Evolutionary conservation across 495 filamentous ascomycete species (phyloP).

Genomic region (Chaetomidium leptoderma): DNA sequence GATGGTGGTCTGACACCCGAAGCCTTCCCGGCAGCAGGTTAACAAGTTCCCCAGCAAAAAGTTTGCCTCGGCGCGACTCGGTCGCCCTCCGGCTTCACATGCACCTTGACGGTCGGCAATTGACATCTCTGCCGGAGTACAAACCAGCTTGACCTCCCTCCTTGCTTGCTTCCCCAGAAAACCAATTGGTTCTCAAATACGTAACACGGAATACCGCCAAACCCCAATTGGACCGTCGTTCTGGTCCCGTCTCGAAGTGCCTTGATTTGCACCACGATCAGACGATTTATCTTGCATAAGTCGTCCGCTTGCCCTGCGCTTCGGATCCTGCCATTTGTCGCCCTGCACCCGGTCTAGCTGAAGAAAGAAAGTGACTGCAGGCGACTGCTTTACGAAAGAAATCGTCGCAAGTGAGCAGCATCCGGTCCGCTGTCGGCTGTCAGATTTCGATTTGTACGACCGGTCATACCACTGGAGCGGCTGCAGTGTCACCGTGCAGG

Average conservation of each 20-base stretch:
- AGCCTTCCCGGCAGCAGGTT: background rate
- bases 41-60: too few species aligned
- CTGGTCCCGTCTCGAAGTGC: background rate
- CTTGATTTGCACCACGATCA: slow-evolving; percentile 19
- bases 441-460: slow-evolving; percentile 17
- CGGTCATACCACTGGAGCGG: slow-evolving; percentile 14
- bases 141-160: slow-evolving; percentile 1
- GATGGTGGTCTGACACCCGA: slow-evolving; percentile 9
- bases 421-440: slow-evolving; percentile 19
- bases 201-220: background rate
- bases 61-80: slow-evolving; percentile 25
- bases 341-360: slow-evolving; percentile 13
- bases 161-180: background rate
- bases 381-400: background rate
- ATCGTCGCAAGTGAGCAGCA: background rate
- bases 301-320: slow-evolving; percentile 12
- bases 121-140: slow-evolving; percentile 8
- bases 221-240: too few species aligned
- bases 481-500: slow-evolving; percentile 18
- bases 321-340: slow-evolving; percentile 7
- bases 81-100: slow-evolving; percentile 27
- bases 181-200: background rate
- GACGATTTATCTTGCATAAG: slow-evolving; percentile 18
- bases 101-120: slow-evolving; percentile 10
- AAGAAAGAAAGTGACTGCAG: slow-evolving; percentile 13